A percentile compares a stretch with the other conserved stretches of the same genome.
phyloP scores from a whole-genome alignment of 352 stramenopile species.

The Thalassiosira allenii region DNA sequence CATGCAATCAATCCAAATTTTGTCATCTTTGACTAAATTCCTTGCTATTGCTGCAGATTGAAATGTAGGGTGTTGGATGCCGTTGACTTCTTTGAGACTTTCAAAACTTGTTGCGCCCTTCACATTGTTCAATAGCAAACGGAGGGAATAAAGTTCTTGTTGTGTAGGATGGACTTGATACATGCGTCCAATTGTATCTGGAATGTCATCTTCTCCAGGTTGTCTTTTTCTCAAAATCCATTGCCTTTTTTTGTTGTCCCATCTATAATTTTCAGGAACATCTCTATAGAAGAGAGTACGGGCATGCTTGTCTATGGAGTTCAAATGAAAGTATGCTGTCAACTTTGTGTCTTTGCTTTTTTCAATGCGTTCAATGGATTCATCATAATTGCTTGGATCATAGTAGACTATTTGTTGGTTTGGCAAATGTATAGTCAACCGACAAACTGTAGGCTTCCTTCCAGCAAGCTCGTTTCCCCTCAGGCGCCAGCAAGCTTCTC shows the following conservation, averaged over 20 bases:
- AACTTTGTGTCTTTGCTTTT: neutral
- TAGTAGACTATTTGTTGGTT: slow-evolving; percentile 23
- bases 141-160: slow-evolving; percentile 1
- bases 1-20: slow-evolving; percentile 26
- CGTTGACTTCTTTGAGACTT: slow-evolving; percentile 11
- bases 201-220: neutral
- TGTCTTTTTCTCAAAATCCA: slow-evolving; percentile 11
- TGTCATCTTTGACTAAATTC: slow-evolving; percentile 17
- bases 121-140: slow-evolving; percentile 20
- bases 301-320: slow-evolving; percentile 3
- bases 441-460: slow-evolving; percentile 8
- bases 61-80: neutral
- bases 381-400: slow-evolving; percentile 23
- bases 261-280: slow-evolving; percentile 19
- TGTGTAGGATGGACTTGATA: slow-evolving; percentile 16
- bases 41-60: slow-evolving; percentile 5
- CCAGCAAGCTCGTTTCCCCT: slow-evolving; percentile 4
- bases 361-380: slow-evolving; percentile 14
- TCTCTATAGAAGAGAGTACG: slow-evolving; percentile 1
- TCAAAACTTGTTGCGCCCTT: neutral
- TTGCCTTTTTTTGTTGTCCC: slow-evolving; percentile 2
- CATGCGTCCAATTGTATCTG: slow-evolving; percentile 14
- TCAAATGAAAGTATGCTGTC: slow-evolving; percentile 14
- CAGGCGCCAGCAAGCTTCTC: slow-evolving; percentile 7
- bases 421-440: slow-evolving; percentile 19